Conservation (phyloP, 768 basidiomycete genomes). For the Pholiota microspora region DNA sequence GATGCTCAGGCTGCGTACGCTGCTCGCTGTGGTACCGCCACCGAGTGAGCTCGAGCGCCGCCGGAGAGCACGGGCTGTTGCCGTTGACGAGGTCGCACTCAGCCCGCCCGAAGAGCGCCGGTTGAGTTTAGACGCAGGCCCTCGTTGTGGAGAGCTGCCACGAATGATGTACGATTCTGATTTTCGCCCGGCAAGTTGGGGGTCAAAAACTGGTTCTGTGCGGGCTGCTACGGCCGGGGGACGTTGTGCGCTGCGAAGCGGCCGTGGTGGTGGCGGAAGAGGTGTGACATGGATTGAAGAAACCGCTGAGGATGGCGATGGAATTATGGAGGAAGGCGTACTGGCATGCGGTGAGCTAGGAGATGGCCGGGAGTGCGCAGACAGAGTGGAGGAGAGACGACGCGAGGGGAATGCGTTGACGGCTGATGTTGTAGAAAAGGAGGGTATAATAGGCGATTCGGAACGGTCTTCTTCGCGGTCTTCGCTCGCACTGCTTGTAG, state of each 20-base stretch:
- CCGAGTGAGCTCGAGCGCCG: slow-evolving; percentile 21
- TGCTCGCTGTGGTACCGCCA: not conserved
- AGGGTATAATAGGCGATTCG: slow-evolving; percentile 46
- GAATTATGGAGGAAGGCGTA: slow-evolving; percentile 7
- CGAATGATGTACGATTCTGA: slow-evolving; percentile 1
- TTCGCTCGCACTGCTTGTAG: slow-evolving; percentile 14
- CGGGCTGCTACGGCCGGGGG: slow-evolving; percentile 5
- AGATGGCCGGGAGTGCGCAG: slow-evolving; percentile 3
- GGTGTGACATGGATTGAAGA: not conserved
- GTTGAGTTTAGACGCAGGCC: not conserved
- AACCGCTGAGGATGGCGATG: not conserved
- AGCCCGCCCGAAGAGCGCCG: slow-evolving; percentile 22
- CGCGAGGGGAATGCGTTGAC: slow-evolving; percentile 41
- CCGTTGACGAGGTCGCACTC: slow-evolving; percentile 17
- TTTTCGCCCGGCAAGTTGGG: too few relatives aligned
- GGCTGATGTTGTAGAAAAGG: slow-evolving; percentile 44
- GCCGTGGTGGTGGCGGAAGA: slow-evolving; percentile 29
- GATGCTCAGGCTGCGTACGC: not conserved
- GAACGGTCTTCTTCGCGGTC: slow-evolving; percentile 8
- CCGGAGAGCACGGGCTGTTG: slow-evolving; percentile 14
- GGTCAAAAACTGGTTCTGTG: too few relatives aligned
- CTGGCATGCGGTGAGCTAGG: slow-evolving; percentile 4
- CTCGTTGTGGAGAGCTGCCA: not conserved
- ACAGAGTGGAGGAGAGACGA: slow-evolving; percentile 7
- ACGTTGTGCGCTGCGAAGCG: slow-evolving; percentile 24